Evolutionary conservation across 306 rosid species (phyloP).

Genomic region (Trifolium dubium): DNA sequence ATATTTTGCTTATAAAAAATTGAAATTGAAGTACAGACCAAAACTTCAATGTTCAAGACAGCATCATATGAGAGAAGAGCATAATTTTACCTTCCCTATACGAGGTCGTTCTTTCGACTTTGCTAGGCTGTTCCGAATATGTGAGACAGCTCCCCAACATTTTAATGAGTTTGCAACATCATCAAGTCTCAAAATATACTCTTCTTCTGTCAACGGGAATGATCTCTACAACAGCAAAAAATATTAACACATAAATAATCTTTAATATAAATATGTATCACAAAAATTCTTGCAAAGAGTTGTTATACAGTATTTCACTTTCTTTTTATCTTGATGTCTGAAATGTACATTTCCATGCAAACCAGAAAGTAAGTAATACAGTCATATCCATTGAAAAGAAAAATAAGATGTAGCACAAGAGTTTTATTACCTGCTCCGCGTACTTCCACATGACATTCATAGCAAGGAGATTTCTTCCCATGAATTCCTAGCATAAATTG

Average conservation of each 20-base stretch:
- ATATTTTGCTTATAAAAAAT: no score
- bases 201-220: slow-evolving; percentile 95
- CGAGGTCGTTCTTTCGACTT: slow-evolving; percentile 89
- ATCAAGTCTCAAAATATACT: slow-evolving; percentile 91
- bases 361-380: not conserved
- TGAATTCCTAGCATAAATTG: slow-evolving; percentile 70
- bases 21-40: no score
- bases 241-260: slow-evolving; percentile 27
- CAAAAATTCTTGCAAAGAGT: no score
- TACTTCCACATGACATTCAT: slow-evolving; percentile 99
- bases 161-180: slow-evolving; percentile 85
- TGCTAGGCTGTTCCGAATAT: slow-evolving; percentile 84
- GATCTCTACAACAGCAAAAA: slow-evolving; percentile 64
- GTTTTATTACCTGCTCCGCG: slow-evolving; percentile 81
- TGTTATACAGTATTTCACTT: not conserved
- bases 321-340: slow-evolving; percentile 1
- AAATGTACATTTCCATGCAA: slow-evolving; percentile 17
- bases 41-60: no score
- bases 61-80: slow-evolving; percentile 9
- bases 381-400: not conserved
- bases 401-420: slow-evolving; percentile 14
- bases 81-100: slow-evolving; percentile 79
- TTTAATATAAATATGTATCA: not conserved
- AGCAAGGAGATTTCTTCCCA: slow-evolving; percentile 95
- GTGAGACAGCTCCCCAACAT: slow-evolving; percentile 99